Percentiles rank a stretch among this genome's conserved stretches.
Conservation (phyloP, 2,329 filamentous ascomycete genomes). For the Escovopsis weberi region DNA sequence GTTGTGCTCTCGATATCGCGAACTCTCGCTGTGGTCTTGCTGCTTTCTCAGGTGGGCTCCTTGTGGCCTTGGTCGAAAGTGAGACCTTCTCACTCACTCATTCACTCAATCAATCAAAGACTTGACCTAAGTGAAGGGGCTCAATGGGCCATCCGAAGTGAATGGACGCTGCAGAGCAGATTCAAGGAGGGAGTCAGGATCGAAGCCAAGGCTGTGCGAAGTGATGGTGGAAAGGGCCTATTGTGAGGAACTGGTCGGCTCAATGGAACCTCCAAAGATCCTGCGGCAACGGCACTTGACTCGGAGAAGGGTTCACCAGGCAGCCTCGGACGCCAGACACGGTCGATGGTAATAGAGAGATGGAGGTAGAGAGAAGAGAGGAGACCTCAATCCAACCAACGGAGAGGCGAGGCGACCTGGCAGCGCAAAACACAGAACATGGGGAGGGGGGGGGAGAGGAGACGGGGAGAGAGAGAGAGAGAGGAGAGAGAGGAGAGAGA, state of each 20-base stretch:
- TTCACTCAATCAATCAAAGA: too few relatives aligned
- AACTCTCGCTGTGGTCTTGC: too few relatives aligned
- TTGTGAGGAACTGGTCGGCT: not conserved
- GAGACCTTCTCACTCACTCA: too few relatives aligned
- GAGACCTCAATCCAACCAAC: conserved; percentile 2
- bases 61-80: not conserved
- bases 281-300: conserved; percentile 3
- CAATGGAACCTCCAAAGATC: conserved; percentile 3
- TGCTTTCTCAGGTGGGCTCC: too few relatives aligned
- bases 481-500: not conserved
- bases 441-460: not conserved
- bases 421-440: not conserved
- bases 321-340: conserved; percentile 1
- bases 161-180: conserved; percentile 3
- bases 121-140: not conserved
- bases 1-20: too few relatives aligned
- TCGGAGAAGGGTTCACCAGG: not conserved
- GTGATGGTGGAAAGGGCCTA: too few relatives aligned
- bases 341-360: conserved; percentile 2
- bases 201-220: not conserved
- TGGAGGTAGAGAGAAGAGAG: conserved; percentile 5
- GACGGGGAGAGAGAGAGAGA: not conserved
- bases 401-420: not conserved
- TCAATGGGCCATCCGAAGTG: conserved; percentile 7
- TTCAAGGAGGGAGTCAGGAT: not conserved